Percentiles rank a stretch among this genome's conserved stretches.
Conservation (phyloP, 2,329 filamentous ascomycete species). For the Cladosporium sp. region DNA sequence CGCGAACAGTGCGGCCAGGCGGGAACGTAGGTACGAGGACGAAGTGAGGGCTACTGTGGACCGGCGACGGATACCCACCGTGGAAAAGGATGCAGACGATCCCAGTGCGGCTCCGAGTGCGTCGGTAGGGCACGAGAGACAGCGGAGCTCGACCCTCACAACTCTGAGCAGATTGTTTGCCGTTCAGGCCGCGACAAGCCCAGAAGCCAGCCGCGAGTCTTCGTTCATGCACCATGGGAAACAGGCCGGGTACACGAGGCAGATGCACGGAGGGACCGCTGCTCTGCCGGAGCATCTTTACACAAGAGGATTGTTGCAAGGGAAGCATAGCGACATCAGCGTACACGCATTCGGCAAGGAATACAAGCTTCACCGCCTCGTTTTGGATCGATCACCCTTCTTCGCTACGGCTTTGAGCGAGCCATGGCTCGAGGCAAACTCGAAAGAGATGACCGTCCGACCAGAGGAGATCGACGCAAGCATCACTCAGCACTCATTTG, state of each 20-base stretch:
- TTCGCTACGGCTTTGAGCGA: conserved; percentile 49
- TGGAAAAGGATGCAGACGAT: conserved; percentile 46
- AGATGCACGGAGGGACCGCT: conserved; percentile 18
- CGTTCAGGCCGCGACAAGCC: conserved; percentile 31
- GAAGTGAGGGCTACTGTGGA: conserved; percentile 18
- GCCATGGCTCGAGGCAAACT: conserved; percentile 50
- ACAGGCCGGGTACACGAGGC: conserved; percentile 11
- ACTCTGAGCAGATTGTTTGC: conserved; percentile 42
- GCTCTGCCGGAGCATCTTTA: conserved; percentile 47
- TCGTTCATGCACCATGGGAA: conserved; percentile 33
- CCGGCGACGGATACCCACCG: conserved; percentile 33
- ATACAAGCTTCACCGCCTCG: conserved; percentile 49
- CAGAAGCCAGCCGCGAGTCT: conserved; percentile 33
- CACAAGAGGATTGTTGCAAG: conserved; percentile 45
- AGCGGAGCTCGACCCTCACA: conserved; percentile 36
- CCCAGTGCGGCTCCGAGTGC: conserved; percentile 35
- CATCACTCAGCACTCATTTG: conserved; percentile 49
- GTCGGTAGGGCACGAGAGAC: conserved; percentile 25
- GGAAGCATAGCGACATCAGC: conserved; percentile 49
- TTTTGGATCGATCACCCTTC: conserved; percentile 51
- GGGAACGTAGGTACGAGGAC: conserved; percentile 15
- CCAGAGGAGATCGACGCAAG: conserved; percentile 49
- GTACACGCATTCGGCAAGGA: conserved; percentile 47
- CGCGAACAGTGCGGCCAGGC: conserved; percentile 1
- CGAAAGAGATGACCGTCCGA: conserved; percentile 47